Evolutionary conservation across 2,329 filamentous ascomycete species (phyloP).

Genomic region (Colletotrichum melonis): DNA sequence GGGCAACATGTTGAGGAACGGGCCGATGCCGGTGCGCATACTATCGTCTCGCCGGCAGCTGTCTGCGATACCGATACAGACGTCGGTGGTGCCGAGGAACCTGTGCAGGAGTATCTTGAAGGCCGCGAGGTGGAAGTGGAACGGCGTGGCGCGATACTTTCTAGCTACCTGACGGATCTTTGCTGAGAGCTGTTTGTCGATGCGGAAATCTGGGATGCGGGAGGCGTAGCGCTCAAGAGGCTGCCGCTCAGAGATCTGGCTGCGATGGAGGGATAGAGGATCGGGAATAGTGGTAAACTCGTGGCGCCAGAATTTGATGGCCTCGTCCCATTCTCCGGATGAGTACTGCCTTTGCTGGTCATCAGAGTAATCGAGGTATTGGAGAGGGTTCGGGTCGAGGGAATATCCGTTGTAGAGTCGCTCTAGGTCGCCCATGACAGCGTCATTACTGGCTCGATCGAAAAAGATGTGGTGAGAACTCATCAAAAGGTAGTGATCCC

Average conservation of each 20-base stretch:
- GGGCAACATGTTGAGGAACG: slow-evolving; percentile 57
- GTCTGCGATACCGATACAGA: slow-evolving; percentile 59
- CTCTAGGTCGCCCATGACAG: slow-evolving; percentile 57
- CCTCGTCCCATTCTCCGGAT: slow-evolving; percentile 36
- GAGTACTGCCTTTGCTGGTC: slow-evolving; percentile 45
- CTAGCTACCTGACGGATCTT: slow-evolving; percentile 32
- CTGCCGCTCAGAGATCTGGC: neutral
- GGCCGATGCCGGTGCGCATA: slow-evolving; percentile 38
- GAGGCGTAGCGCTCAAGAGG: slow-evolving; percentile 1
- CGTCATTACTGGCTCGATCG: slow-evolving; percentile 58
- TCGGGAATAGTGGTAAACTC: slow-evolving; percentile 32
- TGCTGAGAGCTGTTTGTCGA: slow-evolving; percentile 11
- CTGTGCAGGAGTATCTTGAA: slow-evolving; percentile 46
- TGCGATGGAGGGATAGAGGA: slow-evolving; percentile 35
- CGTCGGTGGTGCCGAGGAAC: slow-evolving; percentile 44
- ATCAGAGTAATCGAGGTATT: slow-evolving; percentile 51
- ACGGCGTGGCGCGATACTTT: slow-evolving; percentile 41
- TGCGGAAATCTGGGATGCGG: slow-evolving; percentile 8
- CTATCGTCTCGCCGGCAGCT: slow-evolving; percentile 36
- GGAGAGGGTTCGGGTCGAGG: slow-evolving; percentile 37
- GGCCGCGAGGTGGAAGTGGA: slow-evolving; percentile 60
- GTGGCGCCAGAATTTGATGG: slow-evolving; percentile 37
- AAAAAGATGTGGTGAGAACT: slow-evolving; percentile 62
- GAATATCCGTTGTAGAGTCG: slow-evolving; percentile 51
- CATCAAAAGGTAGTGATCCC: slow-evolving; percentile 54